These are phyloP conservation scores for Jamesozyma rosinii DNA, from an alignment of 805 yeast species.

Conservation along the genomic window DNA sequence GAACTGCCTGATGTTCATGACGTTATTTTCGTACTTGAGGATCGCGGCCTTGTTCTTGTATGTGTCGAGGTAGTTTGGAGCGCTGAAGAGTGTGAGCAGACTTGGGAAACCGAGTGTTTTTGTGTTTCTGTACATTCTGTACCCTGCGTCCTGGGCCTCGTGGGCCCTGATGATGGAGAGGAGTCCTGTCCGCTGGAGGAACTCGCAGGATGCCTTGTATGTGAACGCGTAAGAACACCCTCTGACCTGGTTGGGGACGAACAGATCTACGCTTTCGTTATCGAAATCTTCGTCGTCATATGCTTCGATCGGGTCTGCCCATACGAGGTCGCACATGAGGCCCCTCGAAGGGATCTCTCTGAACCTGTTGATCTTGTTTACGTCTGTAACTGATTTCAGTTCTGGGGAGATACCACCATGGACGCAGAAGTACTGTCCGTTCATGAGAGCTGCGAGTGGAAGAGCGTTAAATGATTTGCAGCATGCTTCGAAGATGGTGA, in stretches of 20 bases:
- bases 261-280: constrained; percentile 2
- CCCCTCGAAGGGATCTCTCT: constrained; percentile 91
- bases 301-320: constrained; percentile 94
- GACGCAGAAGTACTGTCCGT: constrained; percentile 87
- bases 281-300: constrained; percentile 53
- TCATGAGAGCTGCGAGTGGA: constrained; percentile 90
- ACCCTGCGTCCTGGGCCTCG: constrained; percentile 97
- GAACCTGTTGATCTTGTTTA: constrained; percentile 65
- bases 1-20: constrained; percentile 92
- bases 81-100: constrained; percentile 82
- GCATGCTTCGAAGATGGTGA: constrained; percentile 58
- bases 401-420: constrained; percentile 96
- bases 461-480: constrained; percentile 73
- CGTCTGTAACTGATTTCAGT: constrained; percentile 56
- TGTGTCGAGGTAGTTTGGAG: constrained; percentile 88
- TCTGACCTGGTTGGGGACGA: constrained; percentile 54
- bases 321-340: constrained; percentile 83
- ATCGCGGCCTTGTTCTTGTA: constrained; percentile 95
- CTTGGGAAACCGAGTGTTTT: constrained; percentile 81
- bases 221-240: constrained; percentile 92
- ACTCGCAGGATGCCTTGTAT: constrained; percentile 70
- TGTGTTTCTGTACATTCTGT: constrained; percentile 85
- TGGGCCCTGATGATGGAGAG: constrained; percentile 89
- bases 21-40: constrained; percentile 80
- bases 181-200: constrained; percentile 67